These are phyloP conservation scores for Pulveroboletus sp. DNA, from an alignment of 768 basidiomycete species.

Conservation along the genomic window DNA sequence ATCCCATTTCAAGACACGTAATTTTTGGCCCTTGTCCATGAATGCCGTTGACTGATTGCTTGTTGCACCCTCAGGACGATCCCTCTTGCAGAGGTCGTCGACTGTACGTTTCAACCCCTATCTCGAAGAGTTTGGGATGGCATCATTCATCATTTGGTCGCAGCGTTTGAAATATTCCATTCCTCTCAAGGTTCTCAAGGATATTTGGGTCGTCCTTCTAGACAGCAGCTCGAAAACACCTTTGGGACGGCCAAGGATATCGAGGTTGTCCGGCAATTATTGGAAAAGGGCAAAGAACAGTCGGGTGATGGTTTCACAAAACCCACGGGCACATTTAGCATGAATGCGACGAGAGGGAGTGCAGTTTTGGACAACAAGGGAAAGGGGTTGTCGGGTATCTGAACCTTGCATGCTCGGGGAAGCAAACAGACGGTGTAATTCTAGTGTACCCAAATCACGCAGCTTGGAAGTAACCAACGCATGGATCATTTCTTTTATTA, in stretches of 20 bases:
- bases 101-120: conserved; percentile 49
- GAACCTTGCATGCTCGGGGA: conserved; percentile 7
- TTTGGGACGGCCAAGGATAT: conserved; percentile 66
- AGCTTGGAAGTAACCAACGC: not conserved
- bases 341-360: conserved; percentile 34
- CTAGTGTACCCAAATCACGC: conserved; percentile 8
- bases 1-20: conserved; percentile 61
- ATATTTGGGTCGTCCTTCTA: conserved; percentile 68
- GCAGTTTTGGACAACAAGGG: conserved; percentile 38
- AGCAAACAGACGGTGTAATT: conserved; percentile 12
- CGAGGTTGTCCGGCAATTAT: conserved; percentile 58
- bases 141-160: not conserved
- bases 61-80: conserved; percentile 48
- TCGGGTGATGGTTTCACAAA: conserved; percentile 48
- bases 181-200: conserved; percentile 78
- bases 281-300: conserved; percentile 64
- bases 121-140: not conserved
- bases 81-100: conserved; percentile 74
- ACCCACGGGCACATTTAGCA: conserved; percentile 12
- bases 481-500: not conserved
- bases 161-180: conserved; percentile 71
- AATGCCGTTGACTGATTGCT: conserved; percentile 12
- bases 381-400: conserved; percentile 37
- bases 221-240: conserved; percentile 75
- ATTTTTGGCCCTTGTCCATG: conserved; percentile 18